These are phyloP conservation scores for Onygena corvina DNA, from an alignment of 2,329 filamentous ascomycete species.

Conservation along the genomic window DNA sequence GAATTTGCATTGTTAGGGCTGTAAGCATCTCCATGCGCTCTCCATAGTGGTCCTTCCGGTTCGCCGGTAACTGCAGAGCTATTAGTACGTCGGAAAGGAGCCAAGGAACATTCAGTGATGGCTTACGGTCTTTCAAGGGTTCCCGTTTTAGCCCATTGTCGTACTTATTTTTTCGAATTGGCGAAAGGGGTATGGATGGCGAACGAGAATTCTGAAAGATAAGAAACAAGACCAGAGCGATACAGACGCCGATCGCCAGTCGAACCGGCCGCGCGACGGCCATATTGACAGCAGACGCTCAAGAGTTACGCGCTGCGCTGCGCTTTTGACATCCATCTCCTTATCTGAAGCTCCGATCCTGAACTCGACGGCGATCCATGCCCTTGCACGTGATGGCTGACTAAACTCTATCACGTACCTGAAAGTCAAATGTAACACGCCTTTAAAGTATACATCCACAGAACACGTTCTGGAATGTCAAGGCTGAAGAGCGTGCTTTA, in stretches of 20 bases:
- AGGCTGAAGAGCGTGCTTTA: neutral
- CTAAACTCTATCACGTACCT: too few species aligned
- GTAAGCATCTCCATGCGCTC: constrained; percentile 65
- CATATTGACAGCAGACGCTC: constrained; percentile 42
- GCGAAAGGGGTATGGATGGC: constrained; percentile 24
- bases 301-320: neutral
- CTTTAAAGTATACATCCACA: neutral
- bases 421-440: too few species aligned
- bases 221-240: constrained; percentile 66
- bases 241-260: constrained; percentile 58
- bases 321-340: too few species aligned
- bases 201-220: constrained; percentile 61
- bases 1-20: constrained; percentile 60
- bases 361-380: too few species aligned
- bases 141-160: constrained; percentile 58
- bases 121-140: constrained; percentile 75
- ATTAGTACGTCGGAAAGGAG: constrained; percentile 12
- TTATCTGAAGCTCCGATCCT: too few species aligned
- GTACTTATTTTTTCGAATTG: constrained; percentile 32
- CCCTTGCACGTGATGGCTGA: too few species aligned
- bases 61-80: constrained; percentile 59
- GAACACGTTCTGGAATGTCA: neutral
- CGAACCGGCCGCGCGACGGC: constrained; percentile 75
- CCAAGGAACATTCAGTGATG: constrained; percentile 9
- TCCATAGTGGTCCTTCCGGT: constrained; percentile 62